Conservation (phyloP, 2,329 filamentous ascomycete genomes). For the Camillea tinctor region DNA sequence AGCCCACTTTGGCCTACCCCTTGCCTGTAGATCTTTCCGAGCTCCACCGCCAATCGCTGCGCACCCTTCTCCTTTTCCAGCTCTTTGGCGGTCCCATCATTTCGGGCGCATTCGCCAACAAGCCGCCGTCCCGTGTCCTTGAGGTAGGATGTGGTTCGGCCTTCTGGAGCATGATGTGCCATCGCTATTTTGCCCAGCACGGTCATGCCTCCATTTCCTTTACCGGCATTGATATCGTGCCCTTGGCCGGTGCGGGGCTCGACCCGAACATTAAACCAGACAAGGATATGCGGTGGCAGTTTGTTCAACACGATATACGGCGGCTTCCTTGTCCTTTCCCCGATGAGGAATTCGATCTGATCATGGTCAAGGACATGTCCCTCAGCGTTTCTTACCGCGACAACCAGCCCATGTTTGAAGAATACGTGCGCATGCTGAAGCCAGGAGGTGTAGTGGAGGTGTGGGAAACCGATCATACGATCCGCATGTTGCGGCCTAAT, state of each 20-base stretch:
- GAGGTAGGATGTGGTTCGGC: constrained; percentile 86
- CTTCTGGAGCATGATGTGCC: constrained; percentile 87
- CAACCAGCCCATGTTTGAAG: constrained; percentile 59
- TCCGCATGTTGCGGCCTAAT: constrained; percentile 81
- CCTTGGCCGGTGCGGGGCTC: constrained; percentile 54
- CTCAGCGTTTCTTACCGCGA: constrained; percentile 61
- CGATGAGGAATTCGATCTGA: constrained; percentile 78
- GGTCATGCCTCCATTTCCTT: constrained; percentile 73
- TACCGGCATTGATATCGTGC: constrained; percentile 78
- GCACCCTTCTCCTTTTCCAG: constrained; percentile 77
- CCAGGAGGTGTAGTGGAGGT: constrained; percentile 80
- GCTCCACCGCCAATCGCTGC: constrained; percentile 81
- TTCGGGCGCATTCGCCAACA: constrained; percentile 63
- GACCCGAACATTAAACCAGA: constrained; percentile 49
- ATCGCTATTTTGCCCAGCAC: constrained; percentile 70
- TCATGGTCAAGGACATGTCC: constrained; percentile 84
- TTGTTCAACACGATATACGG: constrained; percentile 83
- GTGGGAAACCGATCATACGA: constrained; percentile 84
- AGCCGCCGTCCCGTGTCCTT: constrained; percentile 73
- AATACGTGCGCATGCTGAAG: constrained; percentile 73
- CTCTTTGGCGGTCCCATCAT: constrained; percentile 80
- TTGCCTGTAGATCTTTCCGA: constrained; percentile 84
- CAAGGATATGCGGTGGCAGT: constrained; percentile 81
- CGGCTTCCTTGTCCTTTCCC: constrained; percentile 73
- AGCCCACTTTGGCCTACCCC: constrained; percentile 72